Conservation (phyloP, 2,329 filamentous ascomycete genomes). For the Neofusicoccum ribis region DNA sequence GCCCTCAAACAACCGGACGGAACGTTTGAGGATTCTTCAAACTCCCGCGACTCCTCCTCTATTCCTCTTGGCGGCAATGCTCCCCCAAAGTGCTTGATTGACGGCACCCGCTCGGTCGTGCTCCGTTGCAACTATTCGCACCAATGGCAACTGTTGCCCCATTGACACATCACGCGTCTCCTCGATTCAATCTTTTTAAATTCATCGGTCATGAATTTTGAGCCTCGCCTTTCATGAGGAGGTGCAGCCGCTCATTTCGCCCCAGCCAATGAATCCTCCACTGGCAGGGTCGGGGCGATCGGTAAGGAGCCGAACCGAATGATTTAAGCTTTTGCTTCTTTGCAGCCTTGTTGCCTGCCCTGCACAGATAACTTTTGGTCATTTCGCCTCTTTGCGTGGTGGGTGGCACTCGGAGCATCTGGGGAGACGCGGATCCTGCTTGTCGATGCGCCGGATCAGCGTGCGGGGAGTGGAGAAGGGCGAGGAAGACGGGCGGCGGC, state of each 20-base stretch:
- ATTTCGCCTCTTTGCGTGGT: background rate
- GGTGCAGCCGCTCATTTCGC: background rate
- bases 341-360: background rate
- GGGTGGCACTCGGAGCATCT: background rate
- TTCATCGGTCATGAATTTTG: background rate
- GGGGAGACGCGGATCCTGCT: background rate
- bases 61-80: background rate
- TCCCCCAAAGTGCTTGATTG: background rate
- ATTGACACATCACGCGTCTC: background rate
- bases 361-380: background rate
- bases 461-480: background rate
- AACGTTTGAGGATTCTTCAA: background rate
- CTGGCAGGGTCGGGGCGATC: background rate
- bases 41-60: background rate
- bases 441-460: background rate
- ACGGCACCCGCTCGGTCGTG: background rate
- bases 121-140: too few species aligned
- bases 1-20: background rate
- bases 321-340: constrained; percentile 3
- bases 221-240: background rate
- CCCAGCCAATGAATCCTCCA: background rate
- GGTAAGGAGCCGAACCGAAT: constrained; percentile 1
- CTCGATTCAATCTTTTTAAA: background rate
- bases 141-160: background rate
- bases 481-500: background rate